Base-by-base conservation (phyloP, 768 basidiomycete species). In the Leccinum variicolor region DNA sequence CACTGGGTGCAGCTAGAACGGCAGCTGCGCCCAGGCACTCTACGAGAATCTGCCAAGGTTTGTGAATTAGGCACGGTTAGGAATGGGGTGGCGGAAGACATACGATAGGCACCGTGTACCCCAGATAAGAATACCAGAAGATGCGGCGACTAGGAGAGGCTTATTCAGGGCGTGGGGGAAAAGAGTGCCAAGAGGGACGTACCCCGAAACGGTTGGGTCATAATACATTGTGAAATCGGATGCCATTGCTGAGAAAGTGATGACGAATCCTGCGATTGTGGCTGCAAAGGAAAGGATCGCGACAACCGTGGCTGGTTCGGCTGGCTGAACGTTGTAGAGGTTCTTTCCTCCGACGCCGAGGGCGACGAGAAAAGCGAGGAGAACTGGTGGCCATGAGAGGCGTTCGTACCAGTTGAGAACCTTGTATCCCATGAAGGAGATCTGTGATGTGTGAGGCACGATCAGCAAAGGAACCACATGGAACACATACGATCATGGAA, bases 151-250 rank as follows among this genome's bases (percentile, higher is more conserved):
- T 88, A 50, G 6, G 9, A 17, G 17, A 46, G 10, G 36, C 28
- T 39, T 43, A 28, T 48, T 67, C 54, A 50, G 71, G 50, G 29
- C 14, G 49, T 41, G 48, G 33, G 9, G 15, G 25, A 28, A 45
- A 9, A 53, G 23, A 21, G 10, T 17, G 25, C 9, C 13, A 46
- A 36, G 46, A n/a, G 8, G 41, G 17, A 60, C 74, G 28, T 58
- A 85, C 87, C 83, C 82, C 0, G 87, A 77, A 5, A 83, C 84
- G 9, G 77, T 73, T 0, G 84, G 79, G 10, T 75, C 73, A 69
- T 82, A 86, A 69, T 92, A 92, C 53, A 77, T 84, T 6, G 89
- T 86, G 66, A 89, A 92, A 64, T 94, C 92, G 6, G 87, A 85
- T 17, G 82, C 80, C 58, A 90, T 67, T 0, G 80, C 69, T 2